phyloP scores from a whole-genome alignment of 2,329 filamentous ascomycete species.

The Sporothrix schenckii region DNA sequence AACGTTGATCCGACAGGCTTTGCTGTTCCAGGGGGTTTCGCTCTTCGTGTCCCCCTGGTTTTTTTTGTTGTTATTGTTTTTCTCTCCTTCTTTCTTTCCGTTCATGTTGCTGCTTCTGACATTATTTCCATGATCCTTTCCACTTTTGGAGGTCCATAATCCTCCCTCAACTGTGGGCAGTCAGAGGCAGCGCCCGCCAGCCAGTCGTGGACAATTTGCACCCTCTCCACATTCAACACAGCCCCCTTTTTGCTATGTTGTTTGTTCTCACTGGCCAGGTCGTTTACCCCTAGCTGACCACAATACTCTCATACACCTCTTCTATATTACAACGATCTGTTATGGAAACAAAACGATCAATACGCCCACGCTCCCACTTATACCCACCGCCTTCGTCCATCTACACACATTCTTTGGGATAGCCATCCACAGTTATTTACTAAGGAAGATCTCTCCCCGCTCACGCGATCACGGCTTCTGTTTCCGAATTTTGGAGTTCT shows the following conservation, averaged over 20 bases:
- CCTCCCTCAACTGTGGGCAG: constrained; percentile 26
- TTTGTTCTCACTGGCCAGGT: constrained; percentile 3
- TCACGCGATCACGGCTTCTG: constrained; percentile 31
- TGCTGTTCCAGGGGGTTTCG: neutral
- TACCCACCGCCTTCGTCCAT: neutral
- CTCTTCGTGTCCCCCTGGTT: neutral
- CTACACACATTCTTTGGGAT: constrained; percentile 22
- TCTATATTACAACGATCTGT: constrained; percentile 20
- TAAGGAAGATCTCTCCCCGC: constrained; percentile 30
- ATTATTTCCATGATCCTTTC: constrained; percentile 9
- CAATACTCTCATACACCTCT: neutral
- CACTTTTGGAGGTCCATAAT: constrained; percentile 14
- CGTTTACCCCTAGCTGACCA: neutral
- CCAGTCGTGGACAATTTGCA: constrained; percentile 6
- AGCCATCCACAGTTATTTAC: constrained; percentile 20
- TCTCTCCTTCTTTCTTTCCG: constrained; percentile 32
- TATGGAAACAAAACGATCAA: constrained; percentile 23
- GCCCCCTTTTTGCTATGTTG: constrained; percentile 3
- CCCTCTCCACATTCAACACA: constrained; percentile 13
- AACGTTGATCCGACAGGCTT: neutral
- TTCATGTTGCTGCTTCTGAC: constrained; percentile 31
- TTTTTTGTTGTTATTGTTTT: constrained; percentile 31
- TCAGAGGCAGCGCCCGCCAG: neutral
- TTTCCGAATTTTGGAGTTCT: neutral
- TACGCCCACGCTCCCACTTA: constrained; percentile 22